These are phyloP conservation scores for Poronia punctata DNA, from an alignment of 495 filamentous ascomycete genomes.

Conservation along the genomic window DNA sequence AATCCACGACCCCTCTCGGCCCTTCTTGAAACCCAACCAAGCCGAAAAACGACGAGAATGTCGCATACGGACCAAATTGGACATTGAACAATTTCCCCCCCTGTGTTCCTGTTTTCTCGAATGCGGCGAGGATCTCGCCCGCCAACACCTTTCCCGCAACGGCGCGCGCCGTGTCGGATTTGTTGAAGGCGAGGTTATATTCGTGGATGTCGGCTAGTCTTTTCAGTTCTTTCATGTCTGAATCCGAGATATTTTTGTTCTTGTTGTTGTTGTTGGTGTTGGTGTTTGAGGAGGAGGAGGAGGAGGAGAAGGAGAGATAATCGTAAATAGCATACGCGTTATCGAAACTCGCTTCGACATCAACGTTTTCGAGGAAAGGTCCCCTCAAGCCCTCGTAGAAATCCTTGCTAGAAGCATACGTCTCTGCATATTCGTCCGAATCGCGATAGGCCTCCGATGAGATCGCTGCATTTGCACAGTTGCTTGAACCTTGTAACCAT, in stretches of 20 bases:
- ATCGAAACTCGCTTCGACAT: conserved; percentile 50
- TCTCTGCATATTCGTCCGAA: conserved; percentile 49
- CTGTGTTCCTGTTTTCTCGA: conserved; percentile 53
- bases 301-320: too few species aligned
- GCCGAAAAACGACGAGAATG: conserved; percentile 70
- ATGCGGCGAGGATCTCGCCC: conserved; percentile 56
- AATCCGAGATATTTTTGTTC: conserved; percentile 51
- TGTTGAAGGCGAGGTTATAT: conserved; percentile 55
- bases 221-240: conserved; percentile 45
- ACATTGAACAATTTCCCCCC: conserved; percentile 33
- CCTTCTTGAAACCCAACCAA: conserved; percentile 48
- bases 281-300: too few species aligned
- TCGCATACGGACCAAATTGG: conserved; percentile 63
- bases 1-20: conserved; percentile 65
- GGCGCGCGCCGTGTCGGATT: conserved; percentile 36
- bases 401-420: conserved; percentile 43
- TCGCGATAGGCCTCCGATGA: conserved; percentile 68
- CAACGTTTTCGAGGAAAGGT: conserved; percentile 54
- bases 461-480: conserved; percentile 53
- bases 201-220: conserved; percentile 62
- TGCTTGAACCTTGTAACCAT: conserved; percentile 51
- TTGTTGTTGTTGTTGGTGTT: conserved; percentile 62
- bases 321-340: conserved; percentile 75
- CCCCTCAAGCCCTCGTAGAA: conserved; percentile 62
- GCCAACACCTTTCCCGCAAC: conserved; percentile 56